phyloP scores from a whole-genome alignment of 192 early-diverging fungal species.

The Coemansia sp. region DNA sequence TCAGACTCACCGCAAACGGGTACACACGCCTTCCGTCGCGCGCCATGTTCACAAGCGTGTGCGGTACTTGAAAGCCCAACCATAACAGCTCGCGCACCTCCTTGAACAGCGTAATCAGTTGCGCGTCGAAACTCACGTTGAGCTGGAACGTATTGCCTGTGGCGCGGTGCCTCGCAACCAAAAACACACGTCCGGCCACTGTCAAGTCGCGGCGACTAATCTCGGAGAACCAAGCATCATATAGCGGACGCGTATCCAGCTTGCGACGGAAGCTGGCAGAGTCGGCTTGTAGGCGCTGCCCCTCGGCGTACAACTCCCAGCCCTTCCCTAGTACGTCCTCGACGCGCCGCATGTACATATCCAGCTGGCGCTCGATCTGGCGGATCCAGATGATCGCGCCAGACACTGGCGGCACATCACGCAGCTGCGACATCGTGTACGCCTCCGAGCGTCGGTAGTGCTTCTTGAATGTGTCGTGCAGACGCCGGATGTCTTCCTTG shows the following conservation, averaged over 20 bases:
- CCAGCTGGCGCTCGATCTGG: slow-evolving; percentile 97
- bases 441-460: slow-evolving; percentile 90
- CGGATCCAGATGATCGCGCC: slow-evolving; percentile 96
- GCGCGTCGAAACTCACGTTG: slow-evolving; percentile 89
- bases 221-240: slow-evolving; percentile 87
- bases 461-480: slow-evolving; percentile 95
- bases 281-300: slow-evolving; percentile 87
- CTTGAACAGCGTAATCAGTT: slow-evolving; percentile 96
- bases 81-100: slow-evolving; percentile 97
- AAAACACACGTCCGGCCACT: slow-evolving; percentile 87
- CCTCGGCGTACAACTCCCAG: slow-evolving; percentile 97
- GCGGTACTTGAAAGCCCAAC: slow-evolving; percentile 92
- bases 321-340: slow-evolving; percentile 97
- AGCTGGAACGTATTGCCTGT: slow-evolving; percentile 72
- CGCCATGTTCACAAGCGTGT: slow-evolving; percentile 83
- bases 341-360: slow-evolving; percentile 93
- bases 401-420: slow-evolving; percentile 90
- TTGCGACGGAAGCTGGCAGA: slow-evolving; percentile 89
- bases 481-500: slow-evolving; percentile 93
- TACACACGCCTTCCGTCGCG: slow-evolving; percentile 97
- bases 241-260: slow-evolving; percentile 88
- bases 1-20: slow-evolving; percentile 95
- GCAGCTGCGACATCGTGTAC: slow-evolving; percentile 82
- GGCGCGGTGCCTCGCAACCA: slow-evolving; percentile 79
- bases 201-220: slow-evolving; percentile 78